Conservation (phyloP, 2,329 filamentous ascomycete genomes). For the Stagonosporopsis cucurbitacearum region DNA sequence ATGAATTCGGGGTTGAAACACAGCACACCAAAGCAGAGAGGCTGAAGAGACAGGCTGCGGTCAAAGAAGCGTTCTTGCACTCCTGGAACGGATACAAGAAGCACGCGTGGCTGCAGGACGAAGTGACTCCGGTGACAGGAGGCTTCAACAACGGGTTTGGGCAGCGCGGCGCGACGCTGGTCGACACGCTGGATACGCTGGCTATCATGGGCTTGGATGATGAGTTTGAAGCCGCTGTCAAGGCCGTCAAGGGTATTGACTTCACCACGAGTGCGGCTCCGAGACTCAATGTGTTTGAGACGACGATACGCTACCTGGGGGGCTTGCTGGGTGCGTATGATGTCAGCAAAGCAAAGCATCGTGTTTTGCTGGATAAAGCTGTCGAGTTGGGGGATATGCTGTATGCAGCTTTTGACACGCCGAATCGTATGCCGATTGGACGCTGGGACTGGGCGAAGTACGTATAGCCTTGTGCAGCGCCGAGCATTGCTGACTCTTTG, state of each 20-base stretch:
- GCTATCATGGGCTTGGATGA: constrained; percentile 66
- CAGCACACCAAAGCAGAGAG: constrained; percentile 41
- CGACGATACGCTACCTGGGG: constrained; percentile 50
- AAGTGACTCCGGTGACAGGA: constrained; percentile 59
- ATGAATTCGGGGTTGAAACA: constrained; percentile 46
- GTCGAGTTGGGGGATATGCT: constrained; percentile 53
- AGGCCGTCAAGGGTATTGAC: constrained; percentile 60
- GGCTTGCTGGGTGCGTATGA: constrained; percentile 50
- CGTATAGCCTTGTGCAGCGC: constrained; percentile 6
- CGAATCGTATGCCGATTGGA: constrained; percentile 50
- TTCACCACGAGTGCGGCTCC: constrained; percentile 54
- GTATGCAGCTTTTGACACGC: constrained; percentile 54
- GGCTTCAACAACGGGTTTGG: constrained; percentile 58
- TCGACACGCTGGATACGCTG: constrained; percentile 67
- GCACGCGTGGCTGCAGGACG: constrained; percentile 61
- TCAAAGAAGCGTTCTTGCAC: constrained; percentile 48
- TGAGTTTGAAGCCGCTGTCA: constrained; percentile 63
- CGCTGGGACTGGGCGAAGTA: constrained; percentile 50
- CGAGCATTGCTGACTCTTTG: constrained; percentile 20
- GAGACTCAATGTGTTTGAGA: constrained; percentile 50
- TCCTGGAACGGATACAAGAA: constrained; percentile 59
- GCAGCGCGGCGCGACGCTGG: constrained; percentile 64
- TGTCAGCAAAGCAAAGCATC: constrained; percentile 44
- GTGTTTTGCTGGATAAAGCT: constrained; percentile 48
- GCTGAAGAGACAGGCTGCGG: constrained; percentile 39